Conservation (phyloP, 1,284 basidiomycete species). For the Trichosporon sp. region DNA sequence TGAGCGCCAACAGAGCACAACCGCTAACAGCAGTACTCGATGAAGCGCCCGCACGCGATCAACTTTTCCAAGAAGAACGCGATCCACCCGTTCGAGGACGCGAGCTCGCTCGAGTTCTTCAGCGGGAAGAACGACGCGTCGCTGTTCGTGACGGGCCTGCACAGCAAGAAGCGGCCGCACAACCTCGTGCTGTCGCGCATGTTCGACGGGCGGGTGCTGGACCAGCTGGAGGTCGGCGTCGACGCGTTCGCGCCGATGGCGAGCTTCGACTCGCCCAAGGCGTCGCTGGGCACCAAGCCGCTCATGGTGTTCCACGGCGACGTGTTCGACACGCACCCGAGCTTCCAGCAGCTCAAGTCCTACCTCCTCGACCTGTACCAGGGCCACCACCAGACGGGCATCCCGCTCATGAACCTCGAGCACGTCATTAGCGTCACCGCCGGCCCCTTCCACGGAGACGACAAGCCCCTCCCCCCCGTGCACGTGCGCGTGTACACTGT, state of each 20-base stretch:
- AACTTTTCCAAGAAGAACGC: slow-evolving; percentile 93
- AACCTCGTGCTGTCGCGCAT: slow-evolving; percentile 80
- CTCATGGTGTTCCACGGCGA: slow-evolving; percentile 94
- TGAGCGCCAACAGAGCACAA: too few relatives aligned
- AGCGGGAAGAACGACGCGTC: slow-evolving; percentile 88
- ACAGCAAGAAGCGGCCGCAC: slow-evolving; percentile 91
- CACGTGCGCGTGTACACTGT: slow-evolving; percentile 86
- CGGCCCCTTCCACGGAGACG: slow-evolving; percentile 55
- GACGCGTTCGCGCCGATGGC: slow-evolving; percentile 72
- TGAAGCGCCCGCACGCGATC: slow-evolving; percentile 83
- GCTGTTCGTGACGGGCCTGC: slow-evolving; percentile 84
- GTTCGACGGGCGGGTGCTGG: slow-evolving; percentile 81
- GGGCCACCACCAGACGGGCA: slow-evolving; percentile 75
- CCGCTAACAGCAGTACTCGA: slow-evolving; percentile 66
- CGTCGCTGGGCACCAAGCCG: slow-evolving; percentile 84
- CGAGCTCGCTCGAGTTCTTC: slow-evolving; percentile 85
- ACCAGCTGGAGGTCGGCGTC: slow-evolving; percentile 92
- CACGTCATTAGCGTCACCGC: slow-evolving; percentile 85
- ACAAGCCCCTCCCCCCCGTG: slow-evolving; percentile 63
- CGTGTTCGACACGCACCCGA: slow-evolving; percentile 85
- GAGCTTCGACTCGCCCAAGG: slow-evolving; percentile 81
- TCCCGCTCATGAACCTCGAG: slow-evolving; percentile 80
- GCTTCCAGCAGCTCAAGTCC: slow-evolving; percentile 87
- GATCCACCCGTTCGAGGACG: slow-evolving; percentile 85
- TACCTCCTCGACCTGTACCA: slow-evolving; percentile 83